Conservation (phyloP, 2,329 filamentous ascomycete species). For the Balansia obtecta region DNA sequence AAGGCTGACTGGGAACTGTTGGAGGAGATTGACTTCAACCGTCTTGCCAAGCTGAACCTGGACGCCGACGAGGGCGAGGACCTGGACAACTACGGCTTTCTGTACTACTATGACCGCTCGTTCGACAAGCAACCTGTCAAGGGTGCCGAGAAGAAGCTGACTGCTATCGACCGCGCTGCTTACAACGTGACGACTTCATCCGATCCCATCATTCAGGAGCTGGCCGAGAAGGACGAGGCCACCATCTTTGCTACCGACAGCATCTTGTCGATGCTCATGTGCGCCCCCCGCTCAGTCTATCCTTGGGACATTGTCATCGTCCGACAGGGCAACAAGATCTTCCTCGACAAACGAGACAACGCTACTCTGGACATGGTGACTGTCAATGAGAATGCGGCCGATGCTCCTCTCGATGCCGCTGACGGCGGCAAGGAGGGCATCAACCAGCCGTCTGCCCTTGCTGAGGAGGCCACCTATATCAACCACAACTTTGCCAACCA, state of each 20-base stretch:
- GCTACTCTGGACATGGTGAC: slow-evolving; percentile 94
- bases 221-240: slow-evolving; percentile 90
- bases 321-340: slow-evolving; percentile 90
- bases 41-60: slow-evolving; percentile 87
- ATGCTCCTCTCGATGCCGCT: slow-evolving; percentile 81
- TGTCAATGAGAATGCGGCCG: slow-evolving; percentile 96
- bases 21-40: slow-evolving; percentile 97
- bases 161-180: slow-evolving; percentile 80
- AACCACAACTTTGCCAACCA: slow-evolving; percentile 99
- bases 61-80: slow-evolving; percentile 93
- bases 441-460: slow-evolving; percentile 86
- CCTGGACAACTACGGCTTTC: slow-evolving; percentile 87
- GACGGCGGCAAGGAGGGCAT: slow-evolving; percentile 89
- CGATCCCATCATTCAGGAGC: slow-evolving; percentile 92
- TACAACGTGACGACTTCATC: slow-evolving; percentile 97
- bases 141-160: slow-evolving; percentile 75
- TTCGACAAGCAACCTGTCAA: slow-evolving; percentile 93
- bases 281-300: slow-evolving; percentile 89
- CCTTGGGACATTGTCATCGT: slow-evolving; percentile 96
- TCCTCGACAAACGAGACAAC: slow-evolving; percentile 96
- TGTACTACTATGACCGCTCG: slow-evolving; percentile 94
- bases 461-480: slow-evolving; percentile 97
- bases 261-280: slow-evolving; percentile 99
- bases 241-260: slow-evolving; percentile 95
- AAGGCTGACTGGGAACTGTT: slow-evolving; percentile 91